Evolutionary conservation across 2,329 filamentous ascomycete species (phyloP).

Genomic region (Diplodia corticola): DNA sequence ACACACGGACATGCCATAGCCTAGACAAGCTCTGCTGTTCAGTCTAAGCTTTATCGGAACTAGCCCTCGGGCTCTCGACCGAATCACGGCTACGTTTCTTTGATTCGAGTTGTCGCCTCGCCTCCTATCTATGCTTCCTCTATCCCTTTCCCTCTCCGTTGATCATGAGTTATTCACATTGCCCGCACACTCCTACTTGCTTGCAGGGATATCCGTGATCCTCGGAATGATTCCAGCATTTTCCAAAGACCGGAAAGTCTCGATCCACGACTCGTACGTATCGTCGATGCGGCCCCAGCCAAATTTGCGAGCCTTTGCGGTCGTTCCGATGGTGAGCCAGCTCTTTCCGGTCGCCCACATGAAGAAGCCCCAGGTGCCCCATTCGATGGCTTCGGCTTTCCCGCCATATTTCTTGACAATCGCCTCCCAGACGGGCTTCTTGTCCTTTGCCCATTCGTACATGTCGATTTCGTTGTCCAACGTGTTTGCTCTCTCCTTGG

Average conservation of each 20-base stretch:
- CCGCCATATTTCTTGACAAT: constrained; percentile 12
- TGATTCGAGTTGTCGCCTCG: neutral
- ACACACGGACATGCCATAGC: neutral
- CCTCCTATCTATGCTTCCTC: neutral
- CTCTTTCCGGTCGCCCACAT: constrained; percentile 8
- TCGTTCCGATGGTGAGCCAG: constrained; percentile 8
- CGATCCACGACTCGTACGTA: constrained; percentile 2
- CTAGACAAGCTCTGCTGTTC: neutral
- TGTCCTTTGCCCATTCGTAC: constrained; percentile 4
- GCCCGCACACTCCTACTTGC: neutral
- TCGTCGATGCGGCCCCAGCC: neutral
- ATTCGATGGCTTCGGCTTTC: neutral
- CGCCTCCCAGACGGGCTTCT: constrained; percentile 1
- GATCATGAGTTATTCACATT: neutral
- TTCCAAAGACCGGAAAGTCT: constrained; percentile 11
- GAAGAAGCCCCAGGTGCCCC: constrained; percentile 14
- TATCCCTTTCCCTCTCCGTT: neutral
- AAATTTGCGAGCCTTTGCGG: neutral
- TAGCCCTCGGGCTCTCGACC: neutral
- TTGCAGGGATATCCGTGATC: neutral
- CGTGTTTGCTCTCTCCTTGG: neutral
- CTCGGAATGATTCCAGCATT: constrained; percentile 9
- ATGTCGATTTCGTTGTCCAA: constrained; percentile 17
- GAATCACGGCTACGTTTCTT: neutral
- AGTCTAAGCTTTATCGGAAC: neutral